Base-by-base conservation (phyloP, 805 yeast species). In the Hanseniaspora singularis region DNA sequence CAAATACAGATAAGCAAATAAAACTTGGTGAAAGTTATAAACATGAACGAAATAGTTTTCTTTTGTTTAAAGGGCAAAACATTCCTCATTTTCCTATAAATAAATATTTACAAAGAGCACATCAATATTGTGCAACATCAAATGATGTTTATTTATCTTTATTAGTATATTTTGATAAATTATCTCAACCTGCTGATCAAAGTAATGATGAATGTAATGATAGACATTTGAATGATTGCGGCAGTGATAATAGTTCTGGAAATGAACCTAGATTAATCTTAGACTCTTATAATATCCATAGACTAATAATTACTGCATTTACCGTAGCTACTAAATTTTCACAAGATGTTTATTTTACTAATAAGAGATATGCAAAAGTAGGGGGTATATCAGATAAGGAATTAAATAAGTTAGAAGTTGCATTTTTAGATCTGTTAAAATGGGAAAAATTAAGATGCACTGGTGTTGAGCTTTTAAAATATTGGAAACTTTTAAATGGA, bases 41-140 rank as follows among this genome's bases (percentile, higher is more conserved):
- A 31, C 33, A 46, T 30, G 16, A 33, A 46, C 40, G 45, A 40
- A 28, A 38, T 2, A 40, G 28, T 12, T 19, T 16, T 2, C 84
- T 89, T 3, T 66, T 89, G 49, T 92, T 92, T 62, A 95, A 87
- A 62, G 98, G 98, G 15, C 79, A 94, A 50, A 94, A 89, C 59
- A 80, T 92, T 9, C 98, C 98, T 1, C 95, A 94, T n/a, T 92
- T 92, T 46, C 76, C 88, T 11, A 71, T 92, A 40, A 87, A 86
- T 56, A 92, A 94, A 18, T 92, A 92, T 60, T 70, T 92, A 50
- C 74, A 85, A 36, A 77, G 98, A 58, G 89, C 92, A 24, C 74
- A 89, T 60, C 89, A 89, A 64, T 92, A 92, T 65, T 92, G 99
- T 62, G 97, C 99, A 0, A 92, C 92, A n/a, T 88, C 98, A 2